Evolutionary conservation across 192 early-diverging fungal species (phyloP).

Genomic region (Podila clonocystis): DNA sequence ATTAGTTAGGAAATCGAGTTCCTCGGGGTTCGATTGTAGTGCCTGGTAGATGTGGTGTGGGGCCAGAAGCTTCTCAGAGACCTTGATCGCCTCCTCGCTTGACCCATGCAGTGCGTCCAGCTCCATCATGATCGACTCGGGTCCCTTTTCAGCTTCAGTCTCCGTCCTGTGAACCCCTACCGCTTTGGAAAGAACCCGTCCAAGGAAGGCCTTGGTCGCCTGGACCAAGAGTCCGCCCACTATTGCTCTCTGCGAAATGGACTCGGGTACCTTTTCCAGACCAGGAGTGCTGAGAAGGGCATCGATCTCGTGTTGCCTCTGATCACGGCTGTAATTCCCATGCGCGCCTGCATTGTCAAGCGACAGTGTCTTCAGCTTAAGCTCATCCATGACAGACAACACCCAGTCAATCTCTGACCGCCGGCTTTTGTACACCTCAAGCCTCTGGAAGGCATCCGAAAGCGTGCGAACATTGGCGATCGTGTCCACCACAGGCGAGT

Average conservation of each 20-base stretch:
- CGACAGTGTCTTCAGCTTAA: slow-evolving; percentile 42
- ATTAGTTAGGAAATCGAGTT: slow-evolving; percentile 60
- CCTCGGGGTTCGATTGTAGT: slow-evolving; percentile 47
- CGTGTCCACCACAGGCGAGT: slow-evolving; percentile 12
- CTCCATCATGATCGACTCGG: slow-evolving; percentile 41
- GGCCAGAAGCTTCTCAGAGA: slow-evolving; percentile 54
- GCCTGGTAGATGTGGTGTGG: slow-evolving; percentile 66
- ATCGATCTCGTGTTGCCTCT: slow-evolving; percentile 28
- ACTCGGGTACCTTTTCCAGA: slow-evolving; percentile 37
- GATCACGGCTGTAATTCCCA: slow-evolving; percentile 13
- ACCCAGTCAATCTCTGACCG: slow-evolving; percentile 51
- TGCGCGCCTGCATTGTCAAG: slow-evolving; percentile 28
- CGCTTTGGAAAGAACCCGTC: slow-evolving; percentile 51
- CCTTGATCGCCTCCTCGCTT: slow-evolving; percentile 27
- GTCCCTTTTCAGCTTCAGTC: slow-evolving; percentile 33
- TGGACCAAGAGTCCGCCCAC: slow-evolving; percentile 60
- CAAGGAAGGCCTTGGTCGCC: slow-evolving; percentile 60
- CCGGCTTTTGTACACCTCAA: slow-evolving; percentile 46
- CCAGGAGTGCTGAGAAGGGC: slow-evolving; percentile 20
- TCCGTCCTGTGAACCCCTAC: slow-evolving; percentile 53
- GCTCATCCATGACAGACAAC: slow-evolving; percentile 48
- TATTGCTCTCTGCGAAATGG: slow-evolving; percentile 57
- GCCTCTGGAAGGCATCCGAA: slow-evolving; percentile 32
- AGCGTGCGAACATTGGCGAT: slow-evolving; percentile 17
- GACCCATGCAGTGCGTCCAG: slow-evolving; percentile 30